These are phyloP conservation scores for Neonothopanus nambi DNA, from an alignment of 1,284 basidiomycete species.

Conservation along the genomic window DNA sequence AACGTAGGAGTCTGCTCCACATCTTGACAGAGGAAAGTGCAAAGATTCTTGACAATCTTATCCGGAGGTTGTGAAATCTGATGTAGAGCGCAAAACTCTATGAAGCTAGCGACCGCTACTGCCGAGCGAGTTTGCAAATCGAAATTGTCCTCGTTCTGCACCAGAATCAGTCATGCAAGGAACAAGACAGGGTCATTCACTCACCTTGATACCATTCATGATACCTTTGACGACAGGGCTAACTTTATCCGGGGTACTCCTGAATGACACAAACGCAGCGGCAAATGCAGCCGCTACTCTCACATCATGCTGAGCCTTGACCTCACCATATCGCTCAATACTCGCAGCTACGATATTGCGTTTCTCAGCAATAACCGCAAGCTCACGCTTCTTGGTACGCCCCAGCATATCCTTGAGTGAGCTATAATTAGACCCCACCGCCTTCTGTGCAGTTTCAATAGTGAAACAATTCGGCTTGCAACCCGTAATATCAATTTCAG, in stretches of 20 bases:
- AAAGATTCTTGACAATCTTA: slow-evolving; percentile 97
- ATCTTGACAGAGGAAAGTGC: slow-evolving; percentile 96
- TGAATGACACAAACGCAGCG: slow-evolving; percentile 86
- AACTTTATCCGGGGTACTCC: slow-evolving; percentile 87
- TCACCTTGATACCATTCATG: slow-evolving; percentile 96
- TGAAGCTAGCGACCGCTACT: slow-evolving; percentile 82
- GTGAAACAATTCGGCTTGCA: slow-evolving; percentile 73
- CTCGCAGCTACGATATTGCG: slow-evolving; percentile 71
- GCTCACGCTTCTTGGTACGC: slow-evolving; percentile 75
- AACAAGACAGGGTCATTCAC: slow-evolving; percentile 17
- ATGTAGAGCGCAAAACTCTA: slow-evolving; percentile 81
- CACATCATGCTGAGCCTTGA: slow-evolving; percentile 86
- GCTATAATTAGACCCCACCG: slow-evolving; percentile 73
- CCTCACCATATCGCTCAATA: slow-evolving; percentile 81
- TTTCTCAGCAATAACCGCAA: slow-evolving; percentile 79
- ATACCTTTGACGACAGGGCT: slow-evolving; percentile 96
- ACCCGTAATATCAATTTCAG: slow-evolving; percentile 76
- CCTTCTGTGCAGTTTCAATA: slow-evolving; percentile 75
- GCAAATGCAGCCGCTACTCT: slow-evolving; percentile 90
- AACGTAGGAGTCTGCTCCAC: slow-evolving; percentile 89
- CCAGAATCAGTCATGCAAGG: slow-evolving; percentile 6
- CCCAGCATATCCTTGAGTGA: slow-evolving; percentile 75
- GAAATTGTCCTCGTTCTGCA: slow-evolving; percentile 84
- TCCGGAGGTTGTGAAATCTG: slow-evolving; percentile 68
- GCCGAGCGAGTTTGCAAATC: slow-evolving; percentile 93